Conservation (phyloP, 805 yeast genomes). For the Maudiozyma serrabonitensis region DNA sequence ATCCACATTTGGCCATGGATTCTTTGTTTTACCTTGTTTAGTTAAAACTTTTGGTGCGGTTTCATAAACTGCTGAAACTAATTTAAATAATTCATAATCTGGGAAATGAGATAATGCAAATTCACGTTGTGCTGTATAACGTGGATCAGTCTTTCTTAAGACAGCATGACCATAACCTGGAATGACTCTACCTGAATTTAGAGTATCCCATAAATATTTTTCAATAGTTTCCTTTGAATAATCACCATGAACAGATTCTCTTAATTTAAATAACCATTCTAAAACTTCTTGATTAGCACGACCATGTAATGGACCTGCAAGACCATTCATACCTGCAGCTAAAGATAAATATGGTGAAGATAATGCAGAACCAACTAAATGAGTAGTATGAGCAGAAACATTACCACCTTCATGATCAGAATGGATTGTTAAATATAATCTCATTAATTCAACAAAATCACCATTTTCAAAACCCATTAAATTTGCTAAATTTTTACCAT, state of each 20-base stretch:
- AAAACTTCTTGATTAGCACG: conserved; percentile 83
- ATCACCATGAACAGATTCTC: conserved; percentile 50
- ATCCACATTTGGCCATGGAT: conserved; percentile 91
- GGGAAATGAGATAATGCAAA: conserved; percentile 71
- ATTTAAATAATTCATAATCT: conserved; percentile 68
- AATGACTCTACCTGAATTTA: conserved; percentile 74
- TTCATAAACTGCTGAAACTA: conserved; percentile 68
- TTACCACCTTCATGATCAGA: conserved; percentile 89
- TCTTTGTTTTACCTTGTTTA: conserved; percentile 82
- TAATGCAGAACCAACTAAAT: conserved; percentile 74
- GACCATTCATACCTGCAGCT: conserved; percentile 77
- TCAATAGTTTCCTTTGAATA: conserved; percentile 59
- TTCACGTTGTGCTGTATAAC: conserved; percentile 78
- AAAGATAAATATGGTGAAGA: conserved; percentile 69
- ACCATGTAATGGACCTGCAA: conserved; percentile 84
- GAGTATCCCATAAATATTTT: conserved; percentile 68
- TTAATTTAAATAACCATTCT: conserved; percentile 67
- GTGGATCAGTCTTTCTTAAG: conserved; percentile 80
- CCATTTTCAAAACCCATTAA: conserved; percentile 49
- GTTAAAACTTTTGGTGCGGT: conserved; percentile 76
- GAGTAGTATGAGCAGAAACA: conserved; percentile 81
- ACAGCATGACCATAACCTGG: conserved; percentile 90
- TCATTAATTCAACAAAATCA: conserved; percentile 69
- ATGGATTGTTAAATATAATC: conserved; percentile 74
- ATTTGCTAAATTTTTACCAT: conserved; percentile 54